These are phyloP conservation scores for Aspergillus steynii DNA, from an alignment of 495 filamentous ascomycete species.

Conservation along the genomic window DNA sequence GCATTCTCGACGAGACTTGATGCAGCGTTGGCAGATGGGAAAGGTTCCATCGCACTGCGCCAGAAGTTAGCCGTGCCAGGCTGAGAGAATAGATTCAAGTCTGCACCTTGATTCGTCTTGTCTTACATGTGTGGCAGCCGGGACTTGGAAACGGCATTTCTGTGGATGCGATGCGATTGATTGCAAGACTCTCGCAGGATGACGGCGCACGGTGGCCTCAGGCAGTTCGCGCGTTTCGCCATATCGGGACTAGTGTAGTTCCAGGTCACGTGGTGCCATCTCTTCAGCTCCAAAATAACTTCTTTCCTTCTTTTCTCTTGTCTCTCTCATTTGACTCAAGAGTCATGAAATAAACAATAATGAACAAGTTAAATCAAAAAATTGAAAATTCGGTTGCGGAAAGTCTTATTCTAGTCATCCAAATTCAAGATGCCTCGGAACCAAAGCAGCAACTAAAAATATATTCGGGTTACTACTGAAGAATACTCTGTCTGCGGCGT, in stretches of 20 bases:
- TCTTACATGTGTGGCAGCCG: slow-evolving; percentile 5
- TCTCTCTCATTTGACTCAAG: no score
- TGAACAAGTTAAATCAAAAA: no score
- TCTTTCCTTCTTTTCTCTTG: no score
- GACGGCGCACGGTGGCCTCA: background rate
- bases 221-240: background rate
- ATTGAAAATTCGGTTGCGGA: slow-evolving; percentile 11
- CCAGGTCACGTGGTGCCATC: background rate
- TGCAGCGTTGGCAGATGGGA: slow-evolving; percentile 6
- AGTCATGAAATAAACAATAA: no score
- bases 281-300: no score
- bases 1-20: slow-evolving; percentile 7
- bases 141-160: background rate
- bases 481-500: no score
- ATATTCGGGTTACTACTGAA: no score
- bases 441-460: no score
- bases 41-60: slow-evolving; percentile 1
- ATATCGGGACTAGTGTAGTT: background rate
- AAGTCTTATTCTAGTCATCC: no score
- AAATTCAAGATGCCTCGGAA: no score
- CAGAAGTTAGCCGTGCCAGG: background rate
- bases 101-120: slow-evolving; percentile 1
- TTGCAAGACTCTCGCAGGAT: background rate
- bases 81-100: background rate
- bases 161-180: background rate